These are phyloP conservation scores for Xanthoconium separans DNA, from an alignment of 1,284 basidiomycete genomes.

Conservation along the genomic window DNA sequence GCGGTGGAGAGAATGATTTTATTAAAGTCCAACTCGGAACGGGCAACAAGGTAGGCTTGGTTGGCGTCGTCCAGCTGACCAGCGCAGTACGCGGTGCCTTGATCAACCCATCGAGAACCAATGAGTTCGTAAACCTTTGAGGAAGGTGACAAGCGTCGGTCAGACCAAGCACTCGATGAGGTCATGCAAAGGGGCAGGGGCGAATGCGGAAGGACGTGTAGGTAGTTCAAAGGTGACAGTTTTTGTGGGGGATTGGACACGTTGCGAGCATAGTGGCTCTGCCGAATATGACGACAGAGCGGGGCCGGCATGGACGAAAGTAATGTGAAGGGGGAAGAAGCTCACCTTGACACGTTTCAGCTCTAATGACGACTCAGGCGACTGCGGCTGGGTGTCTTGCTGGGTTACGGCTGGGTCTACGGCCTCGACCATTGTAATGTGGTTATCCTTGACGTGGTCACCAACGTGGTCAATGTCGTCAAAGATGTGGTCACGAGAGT, in stretches of 20 bases:
- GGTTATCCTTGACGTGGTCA: slow-evolving; percentile 34
- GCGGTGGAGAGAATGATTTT: slow-evolving; percentile 71
- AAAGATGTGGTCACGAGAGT: slow-evolving; percentile 35
- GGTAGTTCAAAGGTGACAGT: slow-evolving; percentile 8
- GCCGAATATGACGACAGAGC: slow-evolving; percentile 18
- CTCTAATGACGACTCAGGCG: slow-evolving; percentile 36
- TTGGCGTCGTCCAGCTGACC: slow-evolving; percentile 80
- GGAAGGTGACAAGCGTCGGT: slow-evolving; percentile 26
- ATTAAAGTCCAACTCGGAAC: slow-evolving; percentile 71
- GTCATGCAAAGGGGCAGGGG: slow-evolving; percentile 30
- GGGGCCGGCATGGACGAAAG: slow-evolving; percentile 16
- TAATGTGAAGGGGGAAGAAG: slow-evolving; percentile 26
- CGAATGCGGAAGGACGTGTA: slow-evolving; percentile 22
- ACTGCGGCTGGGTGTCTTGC: slow-evolving; percentile 38
- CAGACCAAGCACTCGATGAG: slow-evolving; percentile 33
- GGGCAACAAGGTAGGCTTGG: slow-evolving; percentile 82
- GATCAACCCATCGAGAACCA: slow-evolving; percentile 86
- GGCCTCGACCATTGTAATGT: slow-evolving; percentile 36
- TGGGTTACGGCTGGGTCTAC: slow-evolving; percentile 36
- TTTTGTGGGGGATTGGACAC: slow-evolving; percentile 16
- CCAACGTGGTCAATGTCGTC: slow-evolving; percentile 37
- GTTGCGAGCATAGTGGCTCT: slow-evolving; percentile 26
- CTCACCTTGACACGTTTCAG: slow-evolving; percentile 44
- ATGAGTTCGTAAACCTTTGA: slow-evolving; percentile 89
- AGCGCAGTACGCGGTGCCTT: slow-evolving; percentile 92